Base-by-base conservation (phyloP, 148 eudicot genomes). In the Chenopodium suecicum region DNA sequence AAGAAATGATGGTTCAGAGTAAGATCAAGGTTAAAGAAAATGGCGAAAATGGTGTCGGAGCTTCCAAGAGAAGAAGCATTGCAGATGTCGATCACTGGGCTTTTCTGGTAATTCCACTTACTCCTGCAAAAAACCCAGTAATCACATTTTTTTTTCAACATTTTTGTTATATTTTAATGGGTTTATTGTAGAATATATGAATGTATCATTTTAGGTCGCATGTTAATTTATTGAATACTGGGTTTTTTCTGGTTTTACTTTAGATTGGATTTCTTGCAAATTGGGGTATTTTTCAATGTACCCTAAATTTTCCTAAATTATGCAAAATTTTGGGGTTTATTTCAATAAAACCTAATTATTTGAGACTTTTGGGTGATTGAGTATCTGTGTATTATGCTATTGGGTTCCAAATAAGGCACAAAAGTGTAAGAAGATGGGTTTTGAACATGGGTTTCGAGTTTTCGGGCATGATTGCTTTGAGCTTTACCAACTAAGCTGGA, bases 1-100 rank as follows among this genome's bases (percentile, higher is more conserved):
- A 69, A 37, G 44, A 50, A 66, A 75, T 67, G 29, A 80, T 83
- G 88, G 52, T 22, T 64, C 75, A 77, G 29, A 80, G 83, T 54
- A 82, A 77, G 79, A 79, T 63, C n/a, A 88, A 85, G 76, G 75
- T 52, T 46, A 19, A 66, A 46, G 79, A 81, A 83, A 88, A 83
- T 83, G 88, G 79, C 80, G 88, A 86, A 64, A 85, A 75, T 34
- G 77, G 63, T 74, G 80, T 22, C 31, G 72, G 74, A 72, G 29
- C 46, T 16, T 20, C 71, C 46, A 74, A 74, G 12, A 81, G 77
- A 69, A 82, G 79, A 77, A 81, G 73, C 79, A 50, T 60, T 77
- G 56, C 70, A n/a, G 79, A 80, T 66, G 73, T 63, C 16, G 82
- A 90, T 76, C 88, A 86, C 74, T 88, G 93, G 91, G 88, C 82